Base-by-base conservation (phyloP, 768 basidiomycete genomes). In the Piloderma croceum region DNA sequence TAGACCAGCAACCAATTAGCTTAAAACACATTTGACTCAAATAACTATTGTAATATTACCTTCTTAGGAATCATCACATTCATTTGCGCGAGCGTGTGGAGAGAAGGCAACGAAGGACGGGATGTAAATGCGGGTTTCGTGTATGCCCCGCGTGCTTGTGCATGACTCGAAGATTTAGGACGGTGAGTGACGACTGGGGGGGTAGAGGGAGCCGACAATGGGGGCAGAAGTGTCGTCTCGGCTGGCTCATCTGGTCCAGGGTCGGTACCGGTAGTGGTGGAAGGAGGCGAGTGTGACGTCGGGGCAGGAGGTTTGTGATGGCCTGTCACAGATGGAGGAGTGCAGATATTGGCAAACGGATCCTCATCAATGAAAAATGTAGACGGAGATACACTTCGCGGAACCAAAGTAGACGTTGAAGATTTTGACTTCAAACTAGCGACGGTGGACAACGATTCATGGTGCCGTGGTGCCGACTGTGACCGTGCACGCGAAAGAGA, bases 71-170 rank as follows among this genome's bases (percentile, higher is more conserved):
- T 43, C 24, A 59, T 45, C 11, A 65, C 47, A 38, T 65, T 58
- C 44, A 60, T 56, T 31, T 59, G 59, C 7, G 69, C 54, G 19
- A 72, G 62, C 3, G 63, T 54, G 39, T 61, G 52, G 25, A 72
- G 47, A 0, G 71, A 68, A 1, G 70, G 70, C 18, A 72, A 46
- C 2, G 70, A 72, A 3, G 71, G 70, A 22, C 64, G 62, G 2
- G 62, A 36, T 0, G 49, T 36, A 27, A 72, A 68, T 1, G 69
- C 70, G 7, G 68, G 70, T 13, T 56, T 61, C 9, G 69, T 70
- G 38, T 63, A 45, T 1, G 70, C 70, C 1, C 70, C 67, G 19
- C 60, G 68, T 18, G 40, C 48, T 43, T 66, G 67, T 3, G 54
- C 55, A 29, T 58, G 54, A 10, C 57, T 54, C 9, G 60, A 60